Evolutionary conservation across 75 land plant species (phyloP).

Genomic region (Selaginella moellendorffii): DNA sequence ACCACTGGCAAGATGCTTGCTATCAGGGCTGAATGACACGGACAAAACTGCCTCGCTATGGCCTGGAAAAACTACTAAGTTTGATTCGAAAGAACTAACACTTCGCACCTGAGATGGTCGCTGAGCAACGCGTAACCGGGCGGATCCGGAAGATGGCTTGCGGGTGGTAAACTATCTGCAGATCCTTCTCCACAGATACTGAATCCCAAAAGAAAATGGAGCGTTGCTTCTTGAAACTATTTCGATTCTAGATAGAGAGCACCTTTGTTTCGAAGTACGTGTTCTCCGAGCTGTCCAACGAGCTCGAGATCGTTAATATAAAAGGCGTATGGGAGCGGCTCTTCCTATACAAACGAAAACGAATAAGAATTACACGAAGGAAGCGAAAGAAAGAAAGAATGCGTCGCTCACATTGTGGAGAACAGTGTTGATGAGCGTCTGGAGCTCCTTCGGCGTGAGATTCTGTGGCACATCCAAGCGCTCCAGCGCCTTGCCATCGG

Average conservation of each 20-base stretch:
- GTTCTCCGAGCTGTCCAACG: slow-evolving; percentile 48
- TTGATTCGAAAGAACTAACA: neutral
- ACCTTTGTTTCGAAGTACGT: slow-evolving; percentile 82
- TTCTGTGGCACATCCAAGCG: slow-evolving; percentile 67
- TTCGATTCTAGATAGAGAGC: neutral
- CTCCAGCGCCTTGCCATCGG: slow-evolving; percentile 70
- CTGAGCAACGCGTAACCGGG: slow-evolving; percentile 72
- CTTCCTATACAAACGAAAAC: slow-evolving; percentile 57
- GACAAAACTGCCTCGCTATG: slow-evolving; percentile 91
- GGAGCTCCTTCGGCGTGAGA: slow-evolving; percentile 64
- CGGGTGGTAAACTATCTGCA: slow-evolving; percentile 68
- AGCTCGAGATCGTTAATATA: slow-evolving; percentile 88
- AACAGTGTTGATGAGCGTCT: slow-evolving; percentile 53
- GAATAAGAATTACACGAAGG: neutral
- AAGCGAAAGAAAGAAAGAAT: neutral
- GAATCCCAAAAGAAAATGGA: slow-evolving; percentile 11
- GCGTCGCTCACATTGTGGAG: slow-evolving; percentile 50
- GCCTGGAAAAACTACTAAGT: slow-evolving; percentile 29
- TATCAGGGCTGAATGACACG: slow-evolving; percentile 94
- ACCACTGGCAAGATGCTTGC: slow-evolving; percentile 84
- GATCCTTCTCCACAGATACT: slow-evolving; percentile 80
- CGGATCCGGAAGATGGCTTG: slow-evolving; percentile 78
- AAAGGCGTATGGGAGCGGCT: slow-evolving; percentile 85
- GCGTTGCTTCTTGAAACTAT: neutral
- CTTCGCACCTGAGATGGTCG: slow-evolving; percentile 59